Evolutionary conservation across 129 eudicot species (phyloP).

Genomic region (Helianthus tuberosus): DNA sequence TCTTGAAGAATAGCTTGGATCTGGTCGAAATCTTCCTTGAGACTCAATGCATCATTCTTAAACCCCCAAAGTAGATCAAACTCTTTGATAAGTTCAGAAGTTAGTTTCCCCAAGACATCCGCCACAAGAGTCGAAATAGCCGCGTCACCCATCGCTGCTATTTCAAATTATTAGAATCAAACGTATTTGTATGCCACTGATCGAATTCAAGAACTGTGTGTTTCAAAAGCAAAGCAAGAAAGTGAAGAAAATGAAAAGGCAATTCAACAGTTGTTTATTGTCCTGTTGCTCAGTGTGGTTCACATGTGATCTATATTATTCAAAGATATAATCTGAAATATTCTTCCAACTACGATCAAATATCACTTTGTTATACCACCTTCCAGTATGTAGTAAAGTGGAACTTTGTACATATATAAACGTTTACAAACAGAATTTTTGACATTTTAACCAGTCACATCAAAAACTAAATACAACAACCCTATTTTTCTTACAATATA

Average conservation of each 20-base stretch:
- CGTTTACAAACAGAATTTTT: too few relatives aligned
- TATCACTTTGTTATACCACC: too few relatives aligned
- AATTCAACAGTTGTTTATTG: too few relatives aligned
- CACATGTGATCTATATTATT: too few relatives aligned
- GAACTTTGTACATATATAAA: too few relatives aligned
- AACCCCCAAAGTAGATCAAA: background rate
- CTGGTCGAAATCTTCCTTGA: background rate
- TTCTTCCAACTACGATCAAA: too few relatives aligned
- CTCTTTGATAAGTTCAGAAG: conserved; percentile 12
- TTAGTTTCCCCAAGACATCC: conserved; percentile 7
- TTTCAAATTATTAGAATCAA: background rate
- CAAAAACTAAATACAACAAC: too few relatives aligned
- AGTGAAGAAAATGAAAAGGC: background rate
- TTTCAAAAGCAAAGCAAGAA: background rate
- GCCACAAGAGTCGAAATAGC: conserved; percentile 11
- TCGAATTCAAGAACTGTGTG: background rate
- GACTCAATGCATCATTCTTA: background rate
- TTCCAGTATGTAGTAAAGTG: too few relatives aligned
- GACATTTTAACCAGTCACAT: too few relatives aligned
- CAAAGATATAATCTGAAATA: too few relatives aligned
- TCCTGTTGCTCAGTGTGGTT: too few relatives aligned
- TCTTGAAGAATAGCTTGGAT: conserved; percentile 23
- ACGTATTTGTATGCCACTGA: background rate
- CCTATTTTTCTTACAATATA: too few relatives aligned
- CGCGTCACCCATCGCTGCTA: conserved; percentile 18